Percentiles rank a stretch among this genome's conserved stretches.
These are phyloP conservation scores for Ogataea trehalophila DNA, from an alignment of 805 yeast species.

Conservation along the genomic window DNA sequence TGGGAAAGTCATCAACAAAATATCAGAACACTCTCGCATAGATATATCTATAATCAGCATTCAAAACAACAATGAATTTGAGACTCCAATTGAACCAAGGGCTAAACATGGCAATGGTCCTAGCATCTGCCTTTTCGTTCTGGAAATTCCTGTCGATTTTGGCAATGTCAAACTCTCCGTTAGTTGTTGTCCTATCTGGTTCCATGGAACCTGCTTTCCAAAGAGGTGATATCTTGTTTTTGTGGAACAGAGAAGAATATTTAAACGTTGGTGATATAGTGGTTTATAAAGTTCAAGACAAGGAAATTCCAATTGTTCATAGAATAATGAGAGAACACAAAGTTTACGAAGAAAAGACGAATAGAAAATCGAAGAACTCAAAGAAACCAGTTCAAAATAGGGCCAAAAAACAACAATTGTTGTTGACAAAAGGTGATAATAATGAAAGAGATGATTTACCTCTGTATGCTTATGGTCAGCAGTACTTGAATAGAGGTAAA, in stretches of 20 bases:
- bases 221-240: conserved; percentile 87
- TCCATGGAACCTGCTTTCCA: conserved; percentile 99
- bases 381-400: conserved; percentile 4
- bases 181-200: conserved; percentile 95
- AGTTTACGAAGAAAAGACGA: conserved; percentile 24
- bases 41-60: not conserved
- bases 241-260: conserved; percentile 75
- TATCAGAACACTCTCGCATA: too few species aligned
- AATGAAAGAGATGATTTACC: conserved; percentile 89
- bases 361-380: conserved; percentile 10
- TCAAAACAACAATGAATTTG: conserved; percentile 21
- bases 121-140: conserved; percentile 84
- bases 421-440: conserved; percentile 95
- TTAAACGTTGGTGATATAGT: conserved; percentile 88
- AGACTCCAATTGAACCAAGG: conserved; percentile 36
- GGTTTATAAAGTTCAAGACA: conserved; percentile 77
- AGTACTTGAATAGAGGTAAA: conserved; percentile 65
- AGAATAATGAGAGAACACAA: conserved; percentile 85
- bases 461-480: conserved; percentile 70
- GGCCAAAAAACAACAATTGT: conserved; percentile 41
- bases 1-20: too few species aligned
- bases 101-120: conserved; percentile 69
- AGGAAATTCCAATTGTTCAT: conserved; percentile 93
- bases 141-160: conserved; percentile 80
- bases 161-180: conserved; percentile 84